Base-by-base conservation (phyloP, 805 yeast genomes). In the Sugiyamaella valdiviana region DNA sequence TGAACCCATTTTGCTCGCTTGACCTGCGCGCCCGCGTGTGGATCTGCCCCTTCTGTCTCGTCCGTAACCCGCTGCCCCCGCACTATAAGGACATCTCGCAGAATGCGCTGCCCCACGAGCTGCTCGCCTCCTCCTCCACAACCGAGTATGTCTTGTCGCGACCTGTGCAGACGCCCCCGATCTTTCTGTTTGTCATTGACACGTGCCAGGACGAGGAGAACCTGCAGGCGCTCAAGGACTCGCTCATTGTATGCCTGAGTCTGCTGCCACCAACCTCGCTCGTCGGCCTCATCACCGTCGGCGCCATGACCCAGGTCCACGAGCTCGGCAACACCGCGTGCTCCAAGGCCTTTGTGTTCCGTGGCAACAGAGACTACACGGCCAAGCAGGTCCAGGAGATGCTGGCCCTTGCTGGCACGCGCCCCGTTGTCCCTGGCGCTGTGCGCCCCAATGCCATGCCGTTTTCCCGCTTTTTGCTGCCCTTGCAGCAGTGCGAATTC, bases 201-300 rank as follows among this genome's bases (percentile, higher is more conserved):
- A 71, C 88, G 51, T 87, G 95, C 63, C 91, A 90, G 66, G 95
- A 89, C 60, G 82, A 78, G 45, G 97, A 89, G 59, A 89, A 88
- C 63, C 73, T 90, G 62, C 78, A 81, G 63, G 85, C 95, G 1
- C 74, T 90, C 66, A 90, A 86, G 63, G 95, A 88, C 59, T 75
- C 91, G 21, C 73, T 89, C 60, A 78, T 86, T 45, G 77, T 85
- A 50, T 80, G 95, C 2, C 73, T 90, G 57, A 76, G 85, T 44
- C 70, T 86, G 57, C 77, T 90, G 60, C 98, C 98, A 16, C 95
- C 95, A 37, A 88, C 90, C 59, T 85, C 95, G 1, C 72, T 89
- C 49, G 79, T 90, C 50, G 96, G 97, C 37, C 75, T 90, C 59
- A 79, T 90, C 61, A 87, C 97, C 15, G 86, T 71, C 61, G 97